phyloP scores from a whole-genome alignment of 768 basidiomycete genomes.

The Leccinellum albellum region DNA sequence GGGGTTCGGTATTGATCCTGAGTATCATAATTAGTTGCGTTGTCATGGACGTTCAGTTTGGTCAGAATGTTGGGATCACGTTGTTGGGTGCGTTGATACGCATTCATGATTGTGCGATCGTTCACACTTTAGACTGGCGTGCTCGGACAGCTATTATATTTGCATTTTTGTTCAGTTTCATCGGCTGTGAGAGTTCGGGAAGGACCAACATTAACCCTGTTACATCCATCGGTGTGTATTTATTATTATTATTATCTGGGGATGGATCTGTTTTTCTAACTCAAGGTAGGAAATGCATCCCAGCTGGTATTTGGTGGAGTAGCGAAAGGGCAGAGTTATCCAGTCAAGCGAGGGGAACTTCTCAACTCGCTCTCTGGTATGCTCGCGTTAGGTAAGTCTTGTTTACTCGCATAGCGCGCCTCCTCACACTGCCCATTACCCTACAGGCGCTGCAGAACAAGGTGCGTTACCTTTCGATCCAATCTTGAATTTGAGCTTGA shows the following conservation, averaged over 20 bases:
- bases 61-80: constrained; percentile 44
- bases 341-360: constrained; percentile 13
- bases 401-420: background rate
- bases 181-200: constrained; percentile 59
- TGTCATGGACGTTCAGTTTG: constrained; percentile 51
- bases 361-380: constrained; percentile 25
- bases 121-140: background rate
- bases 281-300: constrained; percentile 38
- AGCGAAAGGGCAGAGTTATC: constrained; percentile 40
- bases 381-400: constrained; percentile 19
- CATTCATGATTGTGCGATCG: background rate
- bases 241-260: background rate
- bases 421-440: background rate
- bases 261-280: background rate
- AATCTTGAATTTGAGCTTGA: background rate
- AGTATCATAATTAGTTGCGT: constrained; percentile 49
- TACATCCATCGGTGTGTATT: constrained; percentile 42
- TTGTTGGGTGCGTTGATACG: constrained; percentile 13
- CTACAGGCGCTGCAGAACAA: constrained; percentile 22
- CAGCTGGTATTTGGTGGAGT: constrained; percentile 66
- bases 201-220: constrained; percentile 62
- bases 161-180: constrained; percentile 64
- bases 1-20: constrained; percentile 46
- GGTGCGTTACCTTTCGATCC: constrained; percentile 7
- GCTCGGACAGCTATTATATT: constrained; percentile 41